Evolutionary conservation across 2,329 filamentous ascomycete genomes (phyloP), one percentile per base, ranked within the genome.

Genomic region (Coniosporium tulheliwenetii): DNA sequence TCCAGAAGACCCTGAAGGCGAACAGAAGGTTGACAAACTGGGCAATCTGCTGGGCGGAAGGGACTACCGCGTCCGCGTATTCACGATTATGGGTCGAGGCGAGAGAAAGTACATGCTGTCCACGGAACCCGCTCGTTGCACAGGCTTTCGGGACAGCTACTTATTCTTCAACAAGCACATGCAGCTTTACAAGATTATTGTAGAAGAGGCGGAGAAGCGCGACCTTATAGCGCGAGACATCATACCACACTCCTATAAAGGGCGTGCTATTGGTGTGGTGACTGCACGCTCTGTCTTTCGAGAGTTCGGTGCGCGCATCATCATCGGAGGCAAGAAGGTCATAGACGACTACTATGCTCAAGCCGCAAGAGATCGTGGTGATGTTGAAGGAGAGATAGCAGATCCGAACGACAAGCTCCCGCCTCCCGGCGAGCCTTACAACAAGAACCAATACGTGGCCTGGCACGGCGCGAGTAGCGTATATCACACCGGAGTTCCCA

Each of bases 81-180:
- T 98, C 60, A 94, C 82, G 7, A 82, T 98, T 47, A 71, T 77
- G 13, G 86, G 85, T 41, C 77, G 87, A 48, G 86, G 82, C 32
- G 75, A 89, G 39, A 71, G 87, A 42, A 76, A 93, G 9, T 98
- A 98, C 74, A 98, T 98, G 91, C 66, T 98, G 62, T 96, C 91
- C 2, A 98, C 91, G 4, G 91, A 98, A 57, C 93, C 91, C 5
- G 91, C 91, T 16, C 82, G 91, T 48, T 96, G 91, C 54, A 87
- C 94, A 41, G 91, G 91, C 12, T 98, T 98, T 70, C 75, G 91
- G 50, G 91, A 98, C 68, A 95, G 87, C 48, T 98, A 98, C 56
- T 75, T 98, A 19, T 95, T 98, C 71, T 98, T 98, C 69, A 93
- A 91, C 47, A 98, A 96, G 64, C 91, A 98, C 63, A 83, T 84